Evolutionary conservation across 2,329 filamentous ascomycete species (phyloP).

Genomic region (Geosmithia morbida): DNA sequence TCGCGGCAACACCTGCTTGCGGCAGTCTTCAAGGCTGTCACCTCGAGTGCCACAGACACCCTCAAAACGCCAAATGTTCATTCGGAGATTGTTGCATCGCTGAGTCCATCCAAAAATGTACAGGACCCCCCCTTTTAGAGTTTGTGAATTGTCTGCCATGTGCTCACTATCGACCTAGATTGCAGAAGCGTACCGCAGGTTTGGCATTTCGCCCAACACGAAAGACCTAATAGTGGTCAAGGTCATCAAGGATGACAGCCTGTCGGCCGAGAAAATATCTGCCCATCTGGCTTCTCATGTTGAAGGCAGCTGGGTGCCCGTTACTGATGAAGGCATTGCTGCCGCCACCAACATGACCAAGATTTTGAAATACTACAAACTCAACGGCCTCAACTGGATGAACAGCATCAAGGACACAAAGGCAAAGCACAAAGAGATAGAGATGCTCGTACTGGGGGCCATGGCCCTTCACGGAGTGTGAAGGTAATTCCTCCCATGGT

Average conservation of each 20-base stretch:
- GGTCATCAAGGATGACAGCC: conserved; percentile 29
- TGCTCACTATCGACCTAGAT: conserved; percentile 41
- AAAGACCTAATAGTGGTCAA: conserved; percentile 70
- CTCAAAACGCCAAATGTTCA: conserved; percentile 77
- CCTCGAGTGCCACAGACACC: conserved; percentile 41
- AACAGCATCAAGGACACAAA: conserved; percentile 27
- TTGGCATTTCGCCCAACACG: conserved; percentile 62
- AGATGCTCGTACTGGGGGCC: conserved; percentile 54
- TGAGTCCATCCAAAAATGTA: conserved; percentile 76
- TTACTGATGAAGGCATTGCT: conserved; percentile 49
- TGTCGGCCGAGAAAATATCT: conserved; percentile 31
- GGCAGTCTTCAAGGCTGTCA: conserved; percentile 65
- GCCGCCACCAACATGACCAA: conserved; percentile 48
- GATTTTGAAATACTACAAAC: conserved; percentile 76
- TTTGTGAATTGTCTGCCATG: background rate
- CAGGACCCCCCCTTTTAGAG: background rate
- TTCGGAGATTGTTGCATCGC: conserved; percentile 69
- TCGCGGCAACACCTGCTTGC: conserved; percentile 61
- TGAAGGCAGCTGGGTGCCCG: conserved; percentile 41
- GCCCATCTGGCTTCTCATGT: conserved; percentile 48
- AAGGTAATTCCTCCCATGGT: conserved; percentile 1
- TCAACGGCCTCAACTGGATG: conserved; percentile 45
- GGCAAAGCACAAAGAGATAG: conserved; percentile 39
- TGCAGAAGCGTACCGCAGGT: conserved; percentile 77
- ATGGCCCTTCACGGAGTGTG: conserved; percentile 48